phyloP scores from a whole-genome alignment of 352 stramenopile species.

The Peronospora destructor region DNA sequence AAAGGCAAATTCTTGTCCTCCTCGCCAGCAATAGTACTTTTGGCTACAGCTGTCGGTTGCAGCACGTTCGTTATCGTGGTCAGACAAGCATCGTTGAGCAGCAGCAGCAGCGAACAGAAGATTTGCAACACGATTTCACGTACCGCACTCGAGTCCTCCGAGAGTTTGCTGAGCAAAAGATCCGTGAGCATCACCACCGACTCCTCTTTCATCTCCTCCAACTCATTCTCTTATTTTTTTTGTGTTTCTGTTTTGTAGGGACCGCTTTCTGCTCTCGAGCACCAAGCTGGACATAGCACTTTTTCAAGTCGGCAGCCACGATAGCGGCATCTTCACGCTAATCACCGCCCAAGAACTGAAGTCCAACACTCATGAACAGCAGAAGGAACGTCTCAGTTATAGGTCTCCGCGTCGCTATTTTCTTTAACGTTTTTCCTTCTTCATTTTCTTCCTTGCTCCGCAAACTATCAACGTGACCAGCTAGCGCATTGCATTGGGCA shows the following conservation, averaged over 20 bases:
- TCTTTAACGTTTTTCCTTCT: constrained; percentile 24
- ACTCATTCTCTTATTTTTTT: constrained; percentile 29
- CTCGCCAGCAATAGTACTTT: constrained; percentile 27
- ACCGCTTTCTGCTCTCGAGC: constrained; percentile 13
- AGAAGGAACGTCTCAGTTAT: constrained; percentile 57
- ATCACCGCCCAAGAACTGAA: constrained; percentile 63
- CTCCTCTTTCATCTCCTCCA: constrained; percentile 27
- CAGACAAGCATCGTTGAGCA: constrained; percentile 54
- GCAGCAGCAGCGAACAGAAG: constrained; percentile 64
- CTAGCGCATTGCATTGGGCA: constrained; percentile 15
- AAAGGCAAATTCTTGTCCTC: constrained; percentile 43
- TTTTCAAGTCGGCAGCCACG: constrained; percentile 55
- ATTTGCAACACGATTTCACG: constrained; percentile 78
- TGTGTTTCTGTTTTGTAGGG: constrained; percentile 27
- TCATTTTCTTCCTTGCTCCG: constrained; percentile 30
- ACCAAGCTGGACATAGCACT: constrained; percentile 61
- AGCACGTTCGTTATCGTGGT: constrained; percentile 71
- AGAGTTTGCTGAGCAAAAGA: constrained; percentile 73
- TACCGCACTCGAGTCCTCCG: constrained; percentile 76
- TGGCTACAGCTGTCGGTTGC: constrained; percentile 28
- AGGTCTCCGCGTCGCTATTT: constrained; percentile 25
- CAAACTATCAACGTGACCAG: constrained; percentile 31
- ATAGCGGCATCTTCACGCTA: constrained; percentile 55
- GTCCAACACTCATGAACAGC: constrained; percentile 64
- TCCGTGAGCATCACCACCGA: constrained; percentile 76